Conservation (phyloP, 805 yeast genomes). For the Yamadazyma akitaensis region DNA sequence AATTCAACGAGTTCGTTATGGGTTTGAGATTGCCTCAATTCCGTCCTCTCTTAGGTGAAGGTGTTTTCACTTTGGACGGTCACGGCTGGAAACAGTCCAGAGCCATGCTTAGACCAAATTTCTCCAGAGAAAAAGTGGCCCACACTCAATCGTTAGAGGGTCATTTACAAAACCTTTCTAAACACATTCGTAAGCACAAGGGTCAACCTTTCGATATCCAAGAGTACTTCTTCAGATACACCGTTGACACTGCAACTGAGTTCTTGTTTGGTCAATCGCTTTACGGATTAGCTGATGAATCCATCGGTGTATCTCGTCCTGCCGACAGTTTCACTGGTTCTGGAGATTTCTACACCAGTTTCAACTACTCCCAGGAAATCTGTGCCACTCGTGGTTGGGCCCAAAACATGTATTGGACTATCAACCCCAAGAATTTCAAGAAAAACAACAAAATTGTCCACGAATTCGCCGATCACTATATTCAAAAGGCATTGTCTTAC, state of each 20-base stretch:
- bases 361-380: conserved; percentile 30
- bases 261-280: conserved; percentile 37
- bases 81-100: conserved; percentile 35
- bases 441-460: conserved; percentile 30
- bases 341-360: conserved; percentile 22
- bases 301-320: conserved; percentile 26
- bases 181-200: conserved; percentile 19
- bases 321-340: conserved; percentile 16
- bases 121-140: conserved; percentile 31
- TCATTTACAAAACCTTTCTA: conserved; percentile 23
- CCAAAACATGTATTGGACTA: conserved; percentile 22
- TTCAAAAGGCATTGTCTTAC: conserved; percentile 27
- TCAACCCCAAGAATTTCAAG: conserved; percentile 29
- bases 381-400: conserved; percentile 33
- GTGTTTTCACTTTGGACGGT: conserved; percentile 34
- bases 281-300: conserved; percentile 24
- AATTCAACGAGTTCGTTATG: conserved; percentile 30
- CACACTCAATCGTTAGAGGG: conserved; percentile 28
- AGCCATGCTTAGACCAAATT: conserved; percentile 34
- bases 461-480: conserved; percentile 29
- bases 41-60: conserved; percentile 31
- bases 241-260: conserved; percentile 38
- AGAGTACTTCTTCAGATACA: conserved; percentile 27
- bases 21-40: conserved; percentile 30
- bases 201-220: conserved; percentile 29